Percentiles rank a stretch among this genome's conserved stretches.
Evolutionary conservation across 371 early-diverging fungal genomes (phyloP).

Genomic region (Mortierella sp.): DNA sequence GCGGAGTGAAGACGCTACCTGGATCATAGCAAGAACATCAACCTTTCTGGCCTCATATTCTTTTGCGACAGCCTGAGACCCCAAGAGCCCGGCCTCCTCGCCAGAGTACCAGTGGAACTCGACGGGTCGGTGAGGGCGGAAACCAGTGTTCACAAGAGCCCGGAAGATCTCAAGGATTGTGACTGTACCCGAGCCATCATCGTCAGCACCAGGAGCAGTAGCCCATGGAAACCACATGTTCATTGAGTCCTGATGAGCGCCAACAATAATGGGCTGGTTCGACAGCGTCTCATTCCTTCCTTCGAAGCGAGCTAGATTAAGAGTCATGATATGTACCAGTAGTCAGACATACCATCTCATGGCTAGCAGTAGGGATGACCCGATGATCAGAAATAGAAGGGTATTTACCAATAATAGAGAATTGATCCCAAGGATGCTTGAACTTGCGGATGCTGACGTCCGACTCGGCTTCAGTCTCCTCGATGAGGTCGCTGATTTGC

Average conservation of each 20-base stretch:
- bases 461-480: conserved; percentile 38
- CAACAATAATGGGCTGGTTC: conserved; percentile 81
- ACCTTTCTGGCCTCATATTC: conserved; percentile 66
- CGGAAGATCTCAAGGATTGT: conserved; percentile 91
- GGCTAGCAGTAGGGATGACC: too few species aligned
- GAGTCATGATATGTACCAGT: conserved; percentile 59
- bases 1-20: conserved; percentile 48
- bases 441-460: conserved; percentile 81
- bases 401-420: conserved; percentile 61
- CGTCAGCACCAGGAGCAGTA: conserved; percentile 69
- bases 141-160: conserved; percentile 70
- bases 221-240: conserved; percentile 86
- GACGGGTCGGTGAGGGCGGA: conserved; percentile 83
- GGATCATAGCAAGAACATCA: conserved; percentile 82
- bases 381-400: not conserved
- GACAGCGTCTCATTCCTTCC: conserved; percentile 60
- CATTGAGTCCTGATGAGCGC: conserved; percentile 93
- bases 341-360: too few species aligned
- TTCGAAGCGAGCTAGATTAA: conserved; percentile 67
- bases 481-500: conserved; percentile 64
- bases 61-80: conserved; percentile 88
- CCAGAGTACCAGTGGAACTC: conserved; percentile 97
- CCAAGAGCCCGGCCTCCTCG: conserved; percentile 90
- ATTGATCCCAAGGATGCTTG: conserved; percentile 75
- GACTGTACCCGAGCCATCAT: conserved; percentile 91